Conservation (phyloP, 208 protist genomes). For the Trypanosoma avium region DNA sequence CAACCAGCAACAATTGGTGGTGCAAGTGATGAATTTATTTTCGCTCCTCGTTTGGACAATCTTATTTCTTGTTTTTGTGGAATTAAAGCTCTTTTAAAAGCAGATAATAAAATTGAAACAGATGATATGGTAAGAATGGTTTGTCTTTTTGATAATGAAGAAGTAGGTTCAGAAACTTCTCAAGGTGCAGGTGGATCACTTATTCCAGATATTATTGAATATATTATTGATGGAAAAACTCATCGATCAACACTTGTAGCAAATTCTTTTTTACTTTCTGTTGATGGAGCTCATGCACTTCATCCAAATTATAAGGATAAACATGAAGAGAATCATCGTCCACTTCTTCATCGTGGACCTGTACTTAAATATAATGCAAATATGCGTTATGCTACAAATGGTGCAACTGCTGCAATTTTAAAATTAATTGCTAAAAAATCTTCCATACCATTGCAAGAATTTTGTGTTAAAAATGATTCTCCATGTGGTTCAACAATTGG, state of each 20-base stretch:
- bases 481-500: slow-evolving; percentile 97
- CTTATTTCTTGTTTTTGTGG: slow-evolving; percentile 93
- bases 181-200: slow-evolving; percentile 79
- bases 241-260: slow-evolving; percentile 67
- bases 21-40: slow-evolving; percentile 95
- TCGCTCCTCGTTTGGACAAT: slow-evolving; percentile 96
- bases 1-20: slow-evolving; percentile 92
- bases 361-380: slow-evolving; percentile 98
- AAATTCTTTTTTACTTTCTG: slow-evolving; percentile 93
- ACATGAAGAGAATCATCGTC: slow-evolving; percentile 92
- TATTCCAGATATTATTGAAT: slow-evolving; percentile 79
- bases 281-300: slow-evolving; percentile 96
- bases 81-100: slow-evolving; percentile 74
- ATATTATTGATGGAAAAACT: slow-evolving; percentile 35
- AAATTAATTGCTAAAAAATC: slow-evolving; percentile 70
- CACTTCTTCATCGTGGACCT: slow-evolving; percentile 88
- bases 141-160: slow-evolving; percentile 90
- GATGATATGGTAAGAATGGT: slow-evolving; percentile 89
- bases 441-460: slow-evolving; percentile 84
- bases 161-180: slow-evolving; percentile 79
- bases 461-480: slow-evolving; percentile 96
- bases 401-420: slow-evolving; percentile 83
- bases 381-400: slow-evolving; percentile 95
- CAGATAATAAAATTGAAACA: slow-evolving; percentile 31
- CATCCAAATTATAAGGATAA: slow-evolving; percentile 97